These are phyloP conservation scores for Talaromyces islandicus DNA, from an alignment of 2,329 filamentous ascomycete species.

Conservation along the genomic window DNA sequence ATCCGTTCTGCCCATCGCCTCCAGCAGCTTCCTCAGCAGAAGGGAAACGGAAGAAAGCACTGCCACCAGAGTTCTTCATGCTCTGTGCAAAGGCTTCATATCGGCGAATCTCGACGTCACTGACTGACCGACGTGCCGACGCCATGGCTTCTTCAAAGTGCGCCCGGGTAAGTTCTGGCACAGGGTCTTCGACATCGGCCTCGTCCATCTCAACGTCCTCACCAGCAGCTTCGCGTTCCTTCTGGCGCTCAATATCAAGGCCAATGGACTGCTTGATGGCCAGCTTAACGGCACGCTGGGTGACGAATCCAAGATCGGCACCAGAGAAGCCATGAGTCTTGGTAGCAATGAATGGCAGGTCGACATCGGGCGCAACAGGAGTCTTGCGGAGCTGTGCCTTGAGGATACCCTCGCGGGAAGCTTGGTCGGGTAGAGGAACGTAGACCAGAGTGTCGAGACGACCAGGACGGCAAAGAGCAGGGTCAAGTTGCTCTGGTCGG, in stretches of 20 bases:
- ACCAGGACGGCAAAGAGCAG: slow-evolving; percentile 93
- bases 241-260: slow-evolving; percentile 79
- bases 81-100: slow-evolving; percentile 98
- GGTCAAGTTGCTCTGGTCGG: slow-evolving; percentile 96
- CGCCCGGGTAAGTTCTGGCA: slow-evolving; percentile 88
- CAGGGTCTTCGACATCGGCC: slow-evolving; percentile 71
- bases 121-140: slow-evolving; percentile 86
- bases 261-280: slow-evolving; percentile 97
- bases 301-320: slow-evolving; percentile 98
- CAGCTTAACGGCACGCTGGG: slow-evolving; percentile 97
- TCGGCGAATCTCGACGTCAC: slow-evolving; percentile 91
- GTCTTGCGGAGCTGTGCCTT: slow-evolving; percentile 98
- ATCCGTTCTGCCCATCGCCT: slow-evolving; percentile 48
- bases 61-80: slow-evolving; percentile 96
- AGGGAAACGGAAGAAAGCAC: slow-evolving; percentile 98
- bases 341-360: slow-evolving; percentile 85
- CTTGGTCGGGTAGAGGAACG: slow-evolving; percentile 90
- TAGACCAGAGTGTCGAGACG: slow-evolving; percentile 99
- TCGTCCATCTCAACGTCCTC: slow-evolving; percentile 72
- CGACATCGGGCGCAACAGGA: slow-evolving; percentile 78
- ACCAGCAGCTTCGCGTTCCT: slow-evolving; percentile 79
- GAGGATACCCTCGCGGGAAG: slow-evolving; percentile 81
- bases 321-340: slow-evolving; percentile 99
- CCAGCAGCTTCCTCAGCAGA: slow-evolving; percentile 51
- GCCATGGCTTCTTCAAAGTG: slow-evolving; percentile 99